A percentile compares a stretch with the other conserved stretches of the same genome.
Conservation (phyloP, 2,329 filamentous ascomycete genomes). For the Xylariomycetidae sp. region DNA sequence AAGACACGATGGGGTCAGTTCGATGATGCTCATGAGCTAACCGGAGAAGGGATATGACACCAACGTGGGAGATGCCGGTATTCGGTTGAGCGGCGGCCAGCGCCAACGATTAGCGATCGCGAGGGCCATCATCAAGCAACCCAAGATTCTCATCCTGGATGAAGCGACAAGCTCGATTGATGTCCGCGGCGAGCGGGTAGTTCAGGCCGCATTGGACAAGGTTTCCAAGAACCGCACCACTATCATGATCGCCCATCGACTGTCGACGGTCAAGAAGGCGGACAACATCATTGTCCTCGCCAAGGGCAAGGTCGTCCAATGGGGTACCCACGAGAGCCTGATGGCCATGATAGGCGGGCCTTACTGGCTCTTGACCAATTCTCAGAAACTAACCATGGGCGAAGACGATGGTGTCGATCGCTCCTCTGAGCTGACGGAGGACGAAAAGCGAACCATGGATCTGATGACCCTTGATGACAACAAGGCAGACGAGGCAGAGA, state of each 20-base stretch:
- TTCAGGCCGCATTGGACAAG: slow-evolving; percentile 50
- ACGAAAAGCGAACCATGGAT: slow-evolving; percentile 32
- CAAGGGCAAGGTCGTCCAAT: slow-evolving; percentile 63
- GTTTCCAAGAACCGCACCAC: slow-evolving; percentile 56
- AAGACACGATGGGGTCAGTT: no score
- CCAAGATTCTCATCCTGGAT: slow-evolving; percentile 42
- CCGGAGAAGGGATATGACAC: slow-evolving; percentile 51
- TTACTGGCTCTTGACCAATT: slow-evolving; percentile 61
- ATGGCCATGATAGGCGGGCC: slow-evolving; percentile 53
- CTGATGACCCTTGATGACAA: slow-evolving; percentile 38
- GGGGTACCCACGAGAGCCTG: slow-evolving; percentile 69
- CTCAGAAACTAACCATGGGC: slow-evolving; percentile 49
- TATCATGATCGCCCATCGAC: slow-evolving; percentile 58
- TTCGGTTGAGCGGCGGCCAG: slow-evolving; percentile 62
- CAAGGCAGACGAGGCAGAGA: slow-evolving; percentile 11
- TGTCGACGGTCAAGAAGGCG: slow-evolving; percentile 44
- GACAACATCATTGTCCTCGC: slow-evolving; percentile 36
- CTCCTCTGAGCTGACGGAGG: slow-evolving; percentile 21
- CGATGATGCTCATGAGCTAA: neutral
- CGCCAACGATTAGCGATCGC: slow-evolving; percentile 62
- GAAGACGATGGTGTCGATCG: slow-evolving; percentile 32
- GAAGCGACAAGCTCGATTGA: slow-evolving; percentile 58
- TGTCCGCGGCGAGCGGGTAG: slow-evolving; percentile 39
- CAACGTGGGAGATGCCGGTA: slow-evolving; percentile 57
- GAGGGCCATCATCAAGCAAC: slow-evolving; percentile 56